Evolutionary conservation across 495 filamentous ascomycete genomes (phyloP).

Genomic region (Penicillium salamii): DNA sequence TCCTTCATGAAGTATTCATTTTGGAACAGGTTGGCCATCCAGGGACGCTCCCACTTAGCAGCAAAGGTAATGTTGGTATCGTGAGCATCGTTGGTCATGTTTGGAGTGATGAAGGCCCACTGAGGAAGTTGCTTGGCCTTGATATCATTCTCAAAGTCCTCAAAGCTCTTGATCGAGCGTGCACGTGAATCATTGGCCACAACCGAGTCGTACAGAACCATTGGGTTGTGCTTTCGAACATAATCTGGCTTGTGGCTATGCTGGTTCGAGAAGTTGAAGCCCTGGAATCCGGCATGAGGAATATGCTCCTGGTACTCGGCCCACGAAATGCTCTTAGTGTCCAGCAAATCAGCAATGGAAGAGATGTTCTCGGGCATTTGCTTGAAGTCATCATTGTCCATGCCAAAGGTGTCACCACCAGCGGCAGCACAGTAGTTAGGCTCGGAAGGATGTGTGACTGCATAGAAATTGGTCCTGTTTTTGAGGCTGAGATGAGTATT

Average conservation of each 20-base stretch:
- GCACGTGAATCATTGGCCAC: constrained; percentile 49
- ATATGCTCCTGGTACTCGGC: constrained; percentile 66
- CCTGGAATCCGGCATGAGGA: constrained; percentile 66
- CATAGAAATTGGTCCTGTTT: constrained; percentile 54
- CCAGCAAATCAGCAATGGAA: constrained; percentile 65
- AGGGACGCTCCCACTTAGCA: constrained; percentile 55
- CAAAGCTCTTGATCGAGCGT: constrained; percentile 64
- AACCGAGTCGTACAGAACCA: constrained; percentile 59
- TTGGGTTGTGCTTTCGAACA: constrained; percentile 73
- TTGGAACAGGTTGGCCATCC: constrained; percentile 58
- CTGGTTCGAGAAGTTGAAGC: constrained; percentile 53
- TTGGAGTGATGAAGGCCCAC: constrained; percentile 62
- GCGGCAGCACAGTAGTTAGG: constrained; percentile 67
- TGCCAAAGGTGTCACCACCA: constrained; percentile 65
- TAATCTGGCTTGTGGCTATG: constrained; percentile 55
- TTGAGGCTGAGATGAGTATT: background rate
- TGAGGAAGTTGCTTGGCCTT: constrained; percentile 58
- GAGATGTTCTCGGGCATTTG: constrained; percentile 57
- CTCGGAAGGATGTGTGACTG: constrained; percentile 63
- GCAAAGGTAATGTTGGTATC: constrained; percentile 63
- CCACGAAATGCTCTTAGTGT: constrained; percentile 66
- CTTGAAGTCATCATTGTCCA: constrained; percentile 63
- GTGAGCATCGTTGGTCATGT: constrained; percentile 53
- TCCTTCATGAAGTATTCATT: constrained; percentile 62
- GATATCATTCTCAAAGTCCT: constrained; percentile 58